Conservation (phyloP, 78 protist genomes). For the Dictyostelium firmibasis region DNA sequence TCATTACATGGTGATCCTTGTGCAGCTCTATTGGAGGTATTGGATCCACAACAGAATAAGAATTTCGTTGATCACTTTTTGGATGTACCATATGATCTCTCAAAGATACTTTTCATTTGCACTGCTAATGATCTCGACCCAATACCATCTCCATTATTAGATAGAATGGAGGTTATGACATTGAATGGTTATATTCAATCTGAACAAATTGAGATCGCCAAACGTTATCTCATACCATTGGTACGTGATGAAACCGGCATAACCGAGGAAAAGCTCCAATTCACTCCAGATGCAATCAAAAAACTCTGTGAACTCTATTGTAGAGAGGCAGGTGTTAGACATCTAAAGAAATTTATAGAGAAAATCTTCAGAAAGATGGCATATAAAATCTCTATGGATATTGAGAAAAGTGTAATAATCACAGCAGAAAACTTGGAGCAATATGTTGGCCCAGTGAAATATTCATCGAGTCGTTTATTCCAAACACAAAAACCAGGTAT, state of each 20-base stretch:
- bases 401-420: background rate
- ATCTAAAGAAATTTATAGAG: slow-evolving; percentile 91
- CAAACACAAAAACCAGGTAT: slow-evolving; percentile 86
- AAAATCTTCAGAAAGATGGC: slow-evolving; percentile 93
- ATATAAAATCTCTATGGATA: slow-evolving; percentile 73
- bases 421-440: slow-evolving; percentile 65
- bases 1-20: slow-evolving; percentile 92
- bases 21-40: slow-evolving; percentile 95
- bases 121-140: slow-evolving; percentile 93
- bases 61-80: slow-evolving; percentile 95
- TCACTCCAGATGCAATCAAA: slow-evolving; percentile 73
- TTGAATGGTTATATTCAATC: slow-evolving; percentile 83
- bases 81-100: slow-evolving; percentile 79
- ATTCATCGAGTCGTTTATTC: slow-evolving; percentile 68
- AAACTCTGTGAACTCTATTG: slow-evolving; percentile 87
- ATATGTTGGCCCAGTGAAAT: slow-evolving; percentile 89
- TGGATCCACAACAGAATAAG: slow-evolving; percentile 97
- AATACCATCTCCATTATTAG: slow-evolving; percentile 94
- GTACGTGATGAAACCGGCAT: slow-evolving; percentile 79
- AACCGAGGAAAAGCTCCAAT: background rate
- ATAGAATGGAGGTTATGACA: slow-evolving; percentile 96
- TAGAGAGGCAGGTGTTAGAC: slow-evolving; percentile 96
- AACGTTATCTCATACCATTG: slow-evolving; percentile 89
- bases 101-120: slow-evolving; percentile 92
- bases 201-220: slow-evolving; percentile 92